Base-by-base conservation (phyloP, 1,139 yeast species). In the Tardiomyces depauwii region DNA sequence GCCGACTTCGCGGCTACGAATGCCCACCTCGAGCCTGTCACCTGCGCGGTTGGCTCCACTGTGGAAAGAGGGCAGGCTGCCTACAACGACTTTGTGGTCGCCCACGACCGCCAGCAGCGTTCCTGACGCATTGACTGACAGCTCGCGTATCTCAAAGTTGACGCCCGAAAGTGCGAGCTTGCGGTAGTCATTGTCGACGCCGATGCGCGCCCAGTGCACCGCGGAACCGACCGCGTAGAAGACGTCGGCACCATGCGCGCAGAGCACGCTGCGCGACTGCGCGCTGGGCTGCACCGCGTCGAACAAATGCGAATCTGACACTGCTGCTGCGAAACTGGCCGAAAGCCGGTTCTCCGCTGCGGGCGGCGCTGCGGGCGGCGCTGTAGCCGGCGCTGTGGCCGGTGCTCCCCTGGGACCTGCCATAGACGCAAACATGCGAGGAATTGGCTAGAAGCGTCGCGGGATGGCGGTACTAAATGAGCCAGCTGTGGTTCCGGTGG, bases 81-180 rank as follows among this genome's bases (percentile, higher is more conserved):
- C 30, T 2, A 67, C 61, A 39, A 62, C 54, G 2, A 73, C 52
- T 18, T 64, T 59, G 21, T 52, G 44, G 0, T 61, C 63, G 43
- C 68, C 68, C 44, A 70, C 63, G 5, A 71, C 55, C 33, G 77
- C 74, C 32, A 71, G 42, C 14, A 72, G 59, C 1, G 69, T 62
- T 2, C 73, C 78, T 1, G 67, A 56, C 2, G 58, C 53, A 55
- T 73, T 72, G 48, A 73, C 51, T 27, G 58, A 55, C 30, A 63
- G 49, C 19, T 57, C 51, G n/a, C 44, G 44, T 28, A 62, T 56
- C 18, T 45, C 47, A 45, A 68, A 61, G n/a, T 65, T 66, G 6
- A 58, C 53, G 27, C 55, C 53, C n/a, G 58, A 51, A 39, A 59
- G 57, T 14, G 14, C 13, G 36, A 18, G 33, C 12, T 39, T 14